phyloP scores from a whole-genome alignment of 495 filamentous ascomycete genomes.

The Hypoxylon perforatum region DNA sequence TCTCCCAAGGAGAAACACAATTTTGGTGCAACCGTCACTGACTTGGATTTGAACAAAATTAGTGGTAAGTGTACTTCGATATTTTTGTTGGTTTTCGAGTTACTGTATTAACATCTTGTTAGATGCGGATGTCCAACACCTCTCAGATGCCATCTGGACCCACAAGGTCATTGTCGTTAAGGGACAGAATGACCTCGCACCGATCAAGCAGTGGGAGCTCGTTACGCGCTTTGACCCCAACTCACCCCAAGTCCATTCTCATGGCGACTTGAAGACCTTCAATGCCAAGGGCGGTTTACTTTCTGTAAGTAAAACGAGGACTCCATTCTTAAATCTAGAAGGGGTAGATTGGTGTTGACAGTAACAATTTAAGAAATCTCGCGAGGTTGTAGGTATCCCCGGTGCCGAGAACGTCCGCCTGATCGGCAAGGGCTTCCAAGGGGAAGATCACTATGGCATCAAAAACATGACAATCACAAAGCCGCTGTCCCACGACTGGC shows the following conservation, averaged over 20 bases:
- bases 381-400: constrained; percentile 52
- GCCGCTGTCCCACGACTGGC: constrained; percentile 52
- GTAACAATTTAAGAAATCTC: constrained; percentile 39
- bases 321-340: neutral
- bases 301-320: constrained; percentile 29
- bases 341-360: constrained; percentile 1
- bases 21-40: constrained; percentile 44
- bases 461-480: constrained; percentile 50
- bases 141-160: constrained; percentile 52
- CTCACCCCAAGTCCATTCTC: constrained; percentile 50
- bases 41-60: constrained; percentile 45
- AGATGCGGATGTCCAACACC: constrained; percentile 50
- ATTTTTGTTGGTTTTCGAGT: neutral
- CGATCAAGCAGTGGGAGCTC: constrained; percentile 55
- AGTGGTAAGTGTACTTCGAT: constrained; percentile 23
- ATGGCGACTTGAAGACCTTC: constrained; percentile 52
- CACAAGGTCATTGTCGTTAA: constrained; percentile 55
- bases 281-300: constrained; percentile 42
- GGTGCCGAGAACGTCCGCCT: constrained; percentile 56
- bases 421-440: constrained; percentile 57
- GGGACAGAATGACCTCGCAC: constrained; percentile 50
- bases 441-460: constrained; percentile 55
- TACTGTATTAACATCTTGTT: constrained; percentile 6
- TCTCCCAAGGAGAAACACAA: constrained; percentile 38
- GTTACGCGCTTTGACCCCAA: constrained; percentile 53